phyloP scores from a whole-genome alignment of 2,329 filamentous ascomycete species.

The Cladophialophora bantiana region DNA sequence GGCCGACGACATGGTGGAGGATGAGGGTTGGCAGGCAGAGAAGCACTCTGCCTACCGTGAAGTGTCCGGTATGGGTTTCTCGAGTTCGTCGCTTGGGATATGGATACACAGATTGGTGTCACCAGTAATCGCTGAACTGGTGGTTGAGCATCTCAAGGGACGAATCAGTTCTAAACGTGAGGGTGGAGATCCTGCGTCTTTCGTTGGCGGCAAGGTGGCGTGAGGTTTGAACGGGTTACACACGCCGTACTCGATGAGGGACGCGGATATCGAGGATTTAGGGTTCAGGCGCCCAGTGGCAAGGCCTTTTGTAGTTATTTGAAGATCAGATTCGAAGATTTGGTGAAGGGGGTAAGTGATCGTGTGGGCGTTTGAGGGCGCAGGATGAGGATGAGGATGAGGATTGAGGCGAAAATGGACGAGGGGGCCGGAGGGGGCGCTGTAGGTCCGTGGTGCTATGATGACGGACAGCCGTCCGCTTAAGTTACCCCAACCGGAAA shows the following conservation, averaged over 20 bases:
- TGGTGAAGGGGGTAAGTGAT: conserved; percentile 1
- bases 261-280: neutral
- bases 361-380: conserved; percentile 2
- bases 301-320: neutral
- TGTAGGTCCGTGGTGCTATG: neutral
- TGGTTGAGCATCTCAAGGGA: conserved; percentile 29
- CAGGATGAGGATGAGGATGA: neutral
- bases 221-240: neutral
- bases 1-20: conserved; percentile 45
- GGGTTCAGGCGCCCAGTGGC: neutral
- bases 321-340: neutral
- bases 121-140: conserved; percentile 38
- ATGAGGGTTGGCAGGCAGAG: conserved; percentile 7
- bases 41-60: conserved; percentile 1
- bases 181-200: conserved; percentile 10
- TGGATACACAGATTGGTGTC: conserved; percentile 12
- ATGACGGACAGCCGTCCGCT: conserved; percentile 5
- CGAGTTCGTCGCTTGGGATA: neutral
- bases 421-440: neutral
- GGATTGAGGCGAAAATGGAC: conserved; percentile 1
- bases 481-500: conserved; percentile 8
- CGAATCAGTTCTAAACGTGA: neutral
- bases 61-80: neutral
- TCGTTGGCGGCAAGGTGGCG: neutral
- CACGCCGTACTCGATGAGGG: neutral